Base-by-base conservation (phyloP, 352 stramenopile species). In the Phytopythium chamaehyphon region DNA sequence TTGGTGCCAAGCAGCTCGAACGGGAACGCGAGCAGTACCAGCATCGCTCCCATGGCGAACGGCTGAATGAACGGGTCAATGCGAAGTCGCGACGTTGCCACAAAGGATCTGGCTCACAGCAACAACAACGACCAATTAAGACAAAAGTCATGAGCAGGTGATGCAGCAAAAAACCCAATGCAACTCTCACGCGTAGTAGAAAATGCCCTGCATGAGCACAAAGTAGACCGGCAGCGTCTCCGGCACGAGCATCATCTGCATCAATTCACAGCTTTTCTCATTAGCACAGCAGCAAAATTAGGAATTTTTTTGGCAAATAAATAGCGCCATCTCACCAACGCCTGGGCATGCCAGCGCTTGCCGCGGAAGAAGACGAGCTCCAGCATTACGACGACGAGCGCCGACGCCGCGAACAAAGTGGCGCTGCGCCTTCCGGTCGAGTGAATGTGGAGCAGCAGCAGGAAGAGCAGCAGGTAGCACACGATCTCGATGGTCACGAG, bases 1-100 rank as follows among this genome's bases (percentile, higher is more conserved):
- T 91, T 91, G 52, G 76, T 53, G 43, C 83, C 83, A 31, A 91
- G 43, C 44, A 93, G 62, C 64, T 93, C 80, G 31, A 90, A 83
- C 9, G 83, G 83, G 37, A 92, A 76, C 7, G 61, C 55, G 23
- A 91, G 55, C 45, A 82, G 55, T 19, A 89, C 50, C 45, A 81
- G 66, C 7, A 91, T 51, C 15, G 62, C 53, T 0, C 71, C 77
- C 67, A 91, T 88, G 11, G 75, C 73, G 36, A 89, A 78, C 11
- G 82, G 75, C 56, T 90, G 83, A 19, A 88, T 54, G 47, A 88
- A 84, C 28, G 72, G 66, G 55, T 91, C 76, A 38, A 93, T 88
- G 45, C 78, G 73, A 43, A 90, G 43, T 44, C 77, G 71, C 14
- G 69, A 83, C 33, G 76, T 81, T 24, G 70, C 69, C 7, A 93